Conservation (phyloP, 2,329 filamentous ascomycete species). For the Xylaria sp. region DNA sequence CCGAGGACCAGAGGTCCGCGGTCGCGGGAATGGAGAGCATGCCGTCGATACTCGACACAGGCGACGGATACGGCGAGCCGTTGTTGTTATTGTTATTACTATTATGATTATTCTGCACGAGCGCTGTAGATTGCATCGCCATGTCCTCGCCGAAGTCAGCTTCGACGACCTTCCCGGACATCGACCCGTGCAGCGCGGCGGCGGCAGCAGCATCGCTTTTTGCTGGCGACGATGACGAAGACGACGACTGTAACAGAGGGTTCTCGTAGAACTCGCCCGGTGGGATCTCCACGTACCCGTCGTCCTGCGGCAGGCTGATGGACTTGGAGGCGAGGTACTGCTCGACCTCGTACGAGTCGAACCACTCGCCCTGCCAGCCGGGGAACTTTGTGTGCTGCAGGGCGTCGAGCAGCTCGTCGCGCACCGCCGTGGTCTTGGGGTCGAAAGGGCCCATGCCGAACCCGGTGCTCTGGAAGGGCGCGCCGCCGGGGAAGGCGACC, state of each 20-base stretch:
- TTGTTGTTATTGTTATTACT: no score
- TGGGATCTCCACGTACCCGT: constrained; percentile 68
- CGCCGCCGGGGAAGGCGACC: constrained; percentile 39
- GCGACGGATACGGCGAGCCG: constrained; percentile 14
- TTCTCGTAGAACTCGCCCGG: constrained; percentile 53
- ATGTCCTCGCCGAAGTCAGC: background rate
- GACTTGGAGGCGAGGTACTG: constrained; percentile 74
- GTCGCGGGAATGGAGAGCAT: constrained; percentile 29
- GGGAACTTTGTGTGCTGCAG: constrained; percentile 65
- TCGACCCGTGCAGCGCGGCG: constrained; percentile 7
- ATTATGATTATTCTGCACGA: constrained; percentile 6
- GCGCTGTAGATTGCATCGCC: constrained; percentile 18
- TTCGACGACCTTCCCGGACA: background rate
- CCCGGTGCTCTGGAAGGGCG: constrained; percentile 44
- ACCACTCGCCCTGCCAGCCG: constrained; percentile 79
- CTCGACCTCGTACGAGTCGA: constrained; percentile 81
- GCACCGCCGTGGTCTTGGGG: constrained; percentile 52
- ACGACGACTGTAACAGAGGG: constrained; percentile 4
- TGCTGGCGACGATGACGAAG: background rate
- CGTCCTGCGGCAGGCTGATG: constrained; percentile 72
- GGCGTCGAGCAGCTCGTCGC: constrained; percentile 57
- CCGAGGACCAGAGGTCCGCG: constrained; percentile 25
- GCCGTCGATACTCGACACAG: constrained; percentile 34
- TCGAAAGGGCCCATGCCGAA: constrained; percentile 63
- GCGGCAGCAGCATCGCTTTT: constrained; percentile 3